These are phyloP conservation scores for Nitzschia sp. DNA, from an alignment of 108 stramenopile genomes.

Conservation along the genomic window DNA sequence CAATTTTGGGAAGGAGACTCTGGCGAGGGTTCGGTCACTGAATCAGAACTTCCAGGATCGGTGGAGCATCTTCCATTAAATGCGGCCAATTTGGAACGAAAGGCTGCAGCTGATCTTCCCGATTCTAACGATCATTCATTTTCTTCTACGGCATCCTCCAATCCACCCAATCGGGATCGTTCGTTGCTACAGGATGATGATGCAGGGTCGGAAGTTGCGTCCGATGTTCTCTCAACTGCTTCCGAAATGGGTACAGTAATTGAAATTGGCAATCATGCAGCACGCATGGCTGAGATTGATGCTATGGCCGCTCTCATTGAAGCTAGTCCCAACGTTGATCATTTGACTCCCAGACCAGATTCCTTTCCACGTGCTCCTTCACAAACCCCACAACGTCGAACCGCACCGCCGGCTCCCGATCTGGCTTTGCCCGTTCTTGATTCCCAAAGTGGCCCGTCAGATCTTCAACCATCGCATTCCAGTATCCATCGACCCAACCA, in stretches of 20 bases:
- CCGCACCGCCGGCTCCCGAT: not conserved
- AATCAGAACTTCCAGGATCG: not conserved
- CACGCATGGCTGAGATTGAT: constrained; percentile 35
- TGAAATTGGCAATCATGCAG: constrained; percentile 20
- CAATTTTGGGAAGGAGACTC: constrained; percentile 10
- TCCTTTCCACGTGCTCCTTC: constrained; percentile 15
- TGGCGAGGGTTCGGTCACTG: not conserved
- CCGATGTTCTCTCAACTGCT: constrained; percentile 45
- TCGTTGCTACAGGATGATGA: constrained; percentile 23
- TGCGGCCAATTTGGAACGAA: not conserved
- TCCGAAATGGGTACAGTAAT: constrained; percentile 64
- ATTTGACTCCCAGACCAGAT: constrained; percentile 8
- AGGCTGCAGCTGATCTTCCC: not conserved
- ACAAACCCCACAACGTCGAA: constrained; percentile 1
- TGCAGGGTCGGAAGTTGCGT: constrained; percentile 19
- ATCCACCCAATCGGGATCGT: not conserved
- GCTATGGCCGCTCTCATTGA: constrained; percentile 36
- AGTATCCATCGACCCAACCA: not conserved
- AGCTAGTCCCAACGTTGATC: constrained; percentile 8
- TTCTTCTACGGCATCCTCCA: not conserved
- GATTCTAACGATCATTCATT: constrained; percentile 1
- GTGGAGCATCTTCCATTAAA: not conserved
- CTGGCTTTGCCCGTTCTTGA: constrained; percentile 7
- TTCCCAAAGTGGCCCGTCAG: not conserved
- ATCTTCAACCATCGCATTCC: not conserved